phyloP scores from a whole-genome alignment of 139 green algal species.

The Monoraphidium neglectum region DNA sequence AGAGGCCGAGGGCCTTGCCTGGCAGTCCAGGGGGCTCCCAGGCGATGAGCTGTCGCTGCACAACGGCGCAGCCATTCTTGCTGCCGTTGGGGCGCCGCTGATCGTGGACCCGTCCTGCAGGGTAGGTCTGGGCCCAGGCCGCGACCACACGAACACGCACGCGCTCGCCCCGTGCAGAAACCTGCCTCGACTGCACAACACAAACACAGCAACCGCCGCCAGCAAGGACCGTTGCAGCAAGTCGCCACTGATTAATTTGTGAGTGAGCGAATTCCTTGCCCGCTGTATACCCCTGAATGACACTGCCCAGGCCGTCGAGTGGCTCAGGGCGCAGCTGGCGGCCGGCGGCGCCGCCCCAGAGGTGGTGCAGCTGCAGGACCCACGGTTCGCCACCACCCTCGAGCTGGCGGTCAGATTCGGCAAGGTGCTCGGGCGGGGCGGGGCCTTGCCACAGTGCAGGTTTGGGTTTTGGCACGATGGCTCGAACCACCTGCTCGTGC shows the following conservation, averaged over 20 bases:
- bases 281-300: too few species aligned
- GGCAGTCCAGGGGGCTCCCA: constrained; percentile 77
- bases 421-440: constrained; percentile 47
- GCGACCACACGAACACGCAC: too few species aligned
- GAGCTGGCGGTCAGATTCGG: constrained; percentile 86
- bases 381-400: constrained; percentile 69
- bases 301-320: constrained; percentile 60
- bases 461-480: background rate
- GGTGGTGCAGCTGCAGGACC: constrained; percentile 47
- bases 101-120: constrained; percentile 78
- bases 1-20: constrained; percentile 20
- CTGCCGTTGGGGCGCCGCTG: constrained; percentile 53
- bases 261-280: too few species aligned
- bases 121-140: constrained; percentile 34
- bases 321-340: constrained; percentile 63
- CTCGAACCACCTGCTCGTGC: background rate
- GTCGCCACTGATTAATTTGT: too few species aligned
- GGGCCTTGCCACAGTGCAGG: too few species aligned
- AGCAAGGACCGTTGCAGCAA: too few species aligned
- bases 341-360: constrained; percentile 25
- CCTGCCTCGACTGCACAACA: too few species aligned
- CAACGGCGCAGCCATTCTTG: constrained; percentile 74
- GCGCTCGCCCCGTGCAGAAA: too few species aligned
- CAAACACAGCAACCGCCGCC: too few species aligned
- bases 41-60: constrained; percentile 65